A percentile compares a stretch with the other conserved stretches of the same genome.
These are phyloP conservation scores for Retiboletus flavoniger DNA, from an alignment of 1,284 basidiomycete genomes.

Conservation along the genomic window DNA sequence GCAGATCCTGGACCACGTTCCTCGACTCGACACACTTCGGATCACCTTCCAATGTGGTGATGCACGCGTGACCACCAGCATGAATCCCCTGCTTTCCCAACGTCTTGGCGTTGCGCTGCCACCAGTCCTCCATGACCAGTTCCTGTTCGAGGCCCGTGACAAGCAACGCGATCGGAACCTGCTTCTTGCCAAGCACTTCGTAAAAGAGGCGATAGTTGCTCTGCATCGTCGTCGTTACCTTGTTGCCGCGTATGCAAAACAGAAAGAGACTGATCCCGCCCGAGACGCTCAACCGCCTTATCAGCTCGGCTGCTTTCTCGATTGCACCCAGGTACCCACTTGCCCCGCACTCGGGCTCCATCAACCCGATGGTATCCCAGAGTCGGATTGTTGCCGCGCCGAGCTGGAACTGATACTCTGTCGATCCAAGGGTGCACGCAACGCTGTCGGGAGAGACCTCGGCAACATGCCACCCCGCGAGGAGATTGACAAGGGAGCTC, in stretches of 20 bases:
- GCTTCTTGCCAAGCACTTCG: conserved; percentile 32
- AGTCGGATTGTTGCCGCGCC: conserved; percentile 19
- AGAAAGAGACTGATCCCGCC: conserved; percentile 39
- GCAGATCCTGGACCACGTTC: conserved; percentile 19
- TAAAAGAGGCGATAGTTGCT: conserved; percentile 38
- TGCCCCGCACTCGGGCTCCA: conserved; percentile 31
- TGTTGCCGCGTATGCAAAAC: conserved; percentile 36
- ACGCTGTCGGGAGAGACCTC: conserved; percentile 25
- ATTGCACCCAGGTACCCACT: conserved; percentile 31
- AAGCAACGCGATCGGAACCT: conserved; percentile 37
- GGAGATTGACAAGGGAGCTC: conserved; percentile 31
- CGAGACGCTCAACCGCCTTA: conserved; percentile 25
- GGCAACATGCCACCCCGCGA: conserved; percentile 29
- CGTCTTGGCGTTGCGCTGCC: conserved; percentile 17
- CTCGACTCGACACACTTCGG: conserved; percentile 25
- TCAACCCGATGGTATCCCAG: conserved; percentile 35
- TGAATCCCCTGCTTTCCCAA: conserved; percentile 18
- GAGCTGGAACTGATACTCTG: conserved; percentile 27
- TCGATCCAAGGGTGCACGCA: conserved; percentile 23
- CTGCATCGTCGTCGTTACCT: conserved; percentile 33
- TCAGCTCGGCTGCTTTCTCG: conserved; percentile 32
- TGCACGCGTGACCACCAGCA: conserved; percentile 23
- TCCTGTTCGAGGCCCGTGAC: conserved; percentile 38
- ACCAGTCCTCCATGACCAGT: conserved; percentile 25
- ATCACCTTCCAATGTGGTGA: conserved; percentile 25